Evolutionary conservation across 495 filamentous ascomycete genomes (phyloP).

Genomic region (Thermothielavioides terrestris): DNA sequence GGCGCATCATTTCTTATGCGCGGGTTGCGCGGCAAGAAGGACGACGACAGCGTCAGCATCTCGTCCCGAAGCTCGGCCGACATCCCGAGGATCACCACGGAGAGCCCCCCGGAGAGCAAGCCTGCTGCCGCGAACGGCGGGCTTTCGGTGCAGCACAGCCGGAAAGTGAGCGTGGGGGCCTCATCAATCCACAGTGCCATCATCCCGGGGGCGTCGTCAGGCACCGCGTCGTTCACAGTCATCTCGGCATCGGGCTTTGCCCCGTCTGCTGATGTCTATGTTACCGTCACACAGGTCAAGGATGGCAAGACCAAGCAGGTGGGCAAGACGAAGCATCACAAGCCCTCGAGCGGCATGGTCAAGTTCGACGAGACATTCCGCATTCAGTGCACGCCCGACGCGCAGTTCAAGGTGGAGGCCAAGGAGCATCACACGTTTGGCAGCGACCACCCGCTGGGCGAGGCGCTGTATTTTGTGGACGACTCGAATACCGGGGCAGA

Average conservation of each 20-base stretch:
- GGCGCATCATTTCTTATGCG: slow-evolving; percentile 81
- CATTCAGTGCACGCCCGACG: slow-evolving; percentile 68
- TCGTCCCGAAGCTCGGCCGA: slow-evolving; percentile 23
- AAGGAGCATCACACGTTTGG: slow-evolving; percentile 77
- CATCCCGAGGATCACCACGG: slow-evolving; percentile 38
- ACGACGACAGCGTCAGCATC: slow-evolving; percentile 29
- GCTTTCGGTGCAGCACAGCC: slow-evolving; percentile 42
- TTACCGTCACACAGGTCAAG: slow-evolving; percentile 56
- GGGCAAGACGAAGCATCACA: slow-evolving; percentile 78
- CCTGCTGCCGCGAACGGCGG: slow-evolving; percentile 27
- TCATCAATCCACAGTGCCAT: slow-evolving; percentile 51
- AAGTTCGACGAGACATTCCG: slow-evolving; percentile 74
- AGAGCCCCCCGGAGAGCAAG: slow-evolving; percentile 32
- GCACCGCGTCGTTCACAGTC: slow-evolving; percentile 73
- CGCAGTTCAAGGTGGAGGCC: slow-evolving; percentile 76
- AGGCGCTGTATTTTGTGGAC: slow-evolving; percentile 79
- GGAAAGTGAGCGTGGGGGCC: slow-evolving; percentile 60
- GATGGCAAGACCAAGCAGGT: slow-evolving; percentile 63
- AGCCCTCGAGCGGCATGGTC: slow-evolving; percentile 51
- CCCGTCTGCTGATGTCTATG: slow-evolving; percentile 67
- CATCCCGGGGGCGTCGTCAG: slow-evolving; percentile 49
- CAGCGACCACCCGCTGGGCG: slow-evolving; percentile 71
- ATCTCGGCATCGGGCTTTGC: slow-evolving; percentile 74
- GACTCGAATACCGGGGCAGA: slow-evolving; percentile 67
- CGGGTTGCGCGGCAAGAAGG: slow-evolving; percentile 58